Conservation (phyloP, 345 rosid genomes). For the Linum lewisii region DNA sequence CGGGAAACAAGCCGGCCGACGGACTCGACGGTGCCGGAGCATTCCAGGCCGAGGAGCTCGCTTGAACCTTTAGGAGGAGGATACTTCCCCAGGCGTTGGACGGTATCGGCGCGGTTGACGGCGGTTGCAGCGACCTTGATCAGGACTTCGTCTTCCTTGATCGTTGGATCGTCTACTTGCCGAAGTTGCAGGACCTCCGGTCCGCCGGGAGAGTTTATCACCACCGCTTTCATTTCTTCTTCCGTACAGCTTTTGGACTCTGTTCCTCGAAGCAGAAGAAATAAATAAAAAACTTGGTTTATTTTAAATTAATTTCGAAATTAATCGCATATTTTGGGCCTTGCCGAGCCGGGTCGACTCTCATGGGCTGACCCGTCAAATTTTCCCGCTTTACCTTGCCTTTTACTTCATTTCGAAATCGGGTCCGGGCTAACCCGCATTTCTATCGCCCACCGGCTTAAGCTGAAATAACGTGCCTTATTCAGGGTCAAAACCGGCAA, state of each 20-base stretch:
- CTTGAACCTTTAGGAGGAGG: slow-evolving; percentile 77
- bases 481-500: too few relatives aligned
- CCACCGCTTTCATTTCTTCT: slow-evolving; percentile 66
- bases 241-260: not conserved
- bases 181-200: slow-evolving; percentile 69
- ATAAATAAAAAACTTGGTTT: too few relatives aligned
- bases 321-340: too few relatives aligned
- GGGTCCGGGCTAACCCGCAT: too few relatives aligned
- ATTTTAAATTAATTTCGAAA: too few relatives aligned
- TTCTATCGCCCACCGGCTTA: too few relatives aligned
- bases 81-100: slow-evolving; percentile 62
- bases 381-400: too few relatives aligned
- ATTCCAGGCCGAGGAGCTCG: slow-evolving; percentile 65
- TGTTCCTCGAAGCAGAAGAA: not conserved
- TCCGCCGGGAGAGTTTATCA: slow-evolving; percentile 55
- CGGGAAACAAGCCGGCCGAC: slow-evolving; percentile 54
- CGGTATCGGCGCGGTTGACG: slow-evolving; percentile 66
- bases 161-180: slow-evolving; percentile 57
- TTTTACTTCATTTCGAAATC: too few relatives aligned
- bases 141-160: slow-evolving; percentile 62
- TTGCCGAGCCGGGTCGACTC: too few relatives aligned
- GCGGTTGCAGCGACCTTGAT: slow-evolving; percentile 68
- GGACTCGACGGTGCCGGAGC: slow-evolving; percentile 66
- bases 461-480: too few relatives aligned
- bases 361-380: too few relatives aligned